phyloP scores from a whole-genome alignment of 2,329 filamentous ascomycete species.

The Trichoderma pleuroti region DNA sequence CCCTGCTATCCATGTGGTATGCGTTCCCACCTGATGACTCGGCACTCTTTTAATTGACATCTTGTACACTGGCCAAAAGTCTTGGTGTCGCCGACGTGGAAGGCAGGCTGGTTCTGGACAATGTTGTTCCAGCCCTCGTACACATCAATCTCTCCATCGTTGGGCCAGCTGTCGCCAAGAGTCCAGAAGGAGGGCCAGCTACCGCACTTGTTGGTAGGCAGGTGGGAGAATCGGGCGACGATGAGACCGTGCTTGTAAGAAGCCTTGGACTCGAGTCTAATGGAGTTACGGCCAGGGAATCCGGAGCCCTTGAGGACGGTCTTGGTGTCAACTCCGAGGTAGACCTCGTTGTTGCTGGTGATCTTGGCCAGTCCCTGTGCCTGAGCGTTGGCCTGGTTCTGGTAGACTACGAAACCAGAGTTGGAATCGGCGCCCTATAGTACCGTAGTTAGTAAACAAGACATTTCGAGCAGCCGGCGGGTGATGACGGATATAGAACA shows the following conservation, averaged over 20 bases:
- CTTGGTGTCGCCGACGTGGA: constrained; percentile 47
- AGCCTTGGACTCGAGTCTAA: constrained; percentile 62
- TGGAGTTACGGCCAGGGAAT: constrained; percentile 47
- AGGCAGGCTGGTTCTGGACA: constrained; percentile 52
- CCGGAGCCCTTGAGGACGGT: constrained; percentile 24
- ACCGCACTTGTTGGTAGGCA: constrained; percentile 64
- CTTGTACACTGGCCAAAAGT: constrained; percentile 36
- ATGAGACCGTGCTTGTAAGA: constrained; percentile 64
- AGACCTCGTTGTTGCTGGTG: constrained; percentile 33
- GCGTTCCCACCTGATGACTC: not conserved
- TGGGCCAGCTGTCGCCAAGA: constrained; percentile 54
- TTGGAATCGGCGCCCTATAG: constrained; percentile 52
- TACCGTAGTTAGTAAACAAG: constrained; percentile 1
- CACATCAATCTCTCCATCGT: constrained; percentile 63
- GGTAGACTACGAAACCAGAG: constrained; percentile 60
- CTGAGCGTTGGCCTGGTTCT: constrained; percentile 33
- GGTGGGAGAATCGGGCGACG: constrained; percentile 65
- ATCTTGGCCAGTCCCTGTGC: constrained; percentile 34
- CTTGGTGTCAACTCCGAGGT: constrained; percentile 39
- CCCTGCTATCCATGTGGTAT: constrained; percentile 6
- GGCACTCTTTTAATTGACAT: not conserved
- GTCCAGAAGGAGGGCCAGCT: constrained; percentile 68
- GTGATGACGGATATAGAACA: not conserved
- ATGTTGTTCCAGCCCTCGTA: constrained; percentile 63
- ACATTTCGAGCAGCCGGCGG: not conserved